Evolutionary conservation across 73 alveolate species (phyloP).

Genomic region (Paramecium pentaurelia): DNA sequence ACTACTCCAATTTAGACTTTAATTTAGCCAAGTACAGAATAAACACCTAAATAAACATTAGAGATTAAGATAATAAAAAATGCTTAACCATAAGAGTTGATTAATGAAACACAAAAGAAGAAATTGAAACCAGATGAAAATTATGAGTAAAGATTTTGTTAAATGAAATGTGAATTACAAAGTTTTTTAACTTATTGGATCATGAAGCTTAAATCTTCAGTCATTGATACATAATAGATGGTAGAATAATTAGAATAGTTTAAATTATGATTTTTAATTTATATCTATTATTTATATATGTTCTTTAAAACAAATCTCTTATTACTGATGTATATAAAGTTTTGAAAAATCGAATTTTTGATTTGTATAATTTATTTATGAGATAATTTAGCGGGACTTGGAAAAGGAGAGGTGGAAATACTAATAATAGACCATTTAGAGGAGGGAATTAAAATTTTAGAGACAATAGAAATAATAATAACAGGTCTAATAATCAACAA

Average conservation of each 20-base stretch:
- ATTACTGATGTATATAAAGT: background rate
- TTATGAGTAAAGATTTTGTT: constrained; percentile 3
- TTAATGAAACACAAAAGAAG: background rate
- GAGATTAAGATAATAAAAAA: background rate
- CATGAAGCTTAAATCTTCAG: background rate
- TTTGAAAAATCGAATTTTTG: background rate
- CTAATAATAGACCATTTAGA: background rate
- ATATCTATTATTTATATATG: background rate
- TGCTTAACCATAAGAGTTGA: background rate
- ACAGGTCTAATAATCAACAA: background rate
- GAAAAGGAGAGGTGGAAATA: background rate
- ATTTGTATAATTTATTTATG: background rate
- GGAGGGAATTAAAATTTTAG: background rate
- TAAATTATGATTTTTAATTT: background rate
- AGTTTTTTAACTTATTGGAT: background rate
- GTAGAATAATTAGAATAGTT: background rate
- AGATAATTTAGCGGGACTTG: constrained; percentile 30
- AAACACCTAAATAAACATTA: background rate
- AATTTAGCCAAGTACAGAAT: background rate
- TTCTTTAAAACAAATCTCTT: background rate
- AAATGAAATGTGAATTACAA: background rate
- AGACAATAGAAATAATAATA: background rate
- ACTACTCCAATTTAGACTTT: background rate
- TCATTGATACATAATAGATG: background rate
- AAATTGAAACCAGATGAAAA: background rate